These are phyloP conservation scores for Aspergillus campestris DNA, from an alignment of 495 filamentous ascomycete species.

Conservation along the genomic window DNA sequence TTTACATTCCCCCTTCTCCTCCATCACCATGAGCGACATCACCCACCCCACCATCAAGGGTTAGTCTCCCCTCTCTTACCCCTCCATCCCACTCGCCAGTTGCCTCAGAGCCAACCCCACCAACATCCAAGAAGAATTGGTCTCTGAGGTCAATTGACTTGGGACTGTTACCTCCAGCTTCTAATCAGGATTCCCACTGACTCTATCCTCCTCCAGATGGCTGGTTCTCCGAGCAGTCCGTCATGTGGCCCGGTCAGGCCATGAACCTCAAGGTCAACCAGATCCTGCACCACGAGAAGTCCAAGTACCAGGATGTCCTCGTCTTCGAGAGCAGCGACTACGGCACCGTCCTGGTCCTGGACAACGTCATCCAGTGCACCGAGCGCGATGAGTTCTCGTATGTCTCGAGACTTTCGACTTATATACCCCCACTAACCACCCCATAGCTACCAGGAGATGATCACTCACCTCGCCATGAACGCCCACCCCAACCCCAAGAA, in stretches of 20 bases:
- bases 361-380: constrained; percentile 98
- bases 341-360: constrained; percentile 92
- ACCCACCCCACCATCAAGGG: constrained; percentile 54
- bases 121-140: not conserved
- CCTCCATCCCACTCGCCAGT: constrained; percentile 11
- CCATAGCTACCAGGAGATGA: constrained; percentile 95
- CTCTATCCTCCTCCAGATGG: constrained; percentile 58
- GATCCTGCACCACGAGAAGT: constrained; percentile 97
- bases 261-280: constrained; percentile 98
- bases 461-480: constrained; percentile 97
- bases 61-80: constrained; percentile 16
- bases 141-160: constrained; percentile 1
- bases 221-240: constrained; percentile 97
- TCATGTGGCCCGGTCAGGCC: constrained; percentile 98
- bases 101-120: constrained; percentile 15
- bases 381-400: constrained; percentile 96
- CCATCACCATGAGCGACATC: constrained; percentile 46
- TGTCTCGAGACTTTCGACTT: constrained; percentile 12
- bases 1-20: constrained; percentile 11
- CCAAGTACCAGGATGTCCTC: constrained; percentile 96
- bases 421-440: not conserved
- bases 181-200: not conserved
- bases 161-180: not conserved
- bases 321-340: constrained; percentile 97
- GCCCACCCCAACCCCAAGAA: constrained; percentile 96